Evolutionary conservation across 345 rosid species (phyloP).

Genomic region (Lepidium didymum): DNA sequence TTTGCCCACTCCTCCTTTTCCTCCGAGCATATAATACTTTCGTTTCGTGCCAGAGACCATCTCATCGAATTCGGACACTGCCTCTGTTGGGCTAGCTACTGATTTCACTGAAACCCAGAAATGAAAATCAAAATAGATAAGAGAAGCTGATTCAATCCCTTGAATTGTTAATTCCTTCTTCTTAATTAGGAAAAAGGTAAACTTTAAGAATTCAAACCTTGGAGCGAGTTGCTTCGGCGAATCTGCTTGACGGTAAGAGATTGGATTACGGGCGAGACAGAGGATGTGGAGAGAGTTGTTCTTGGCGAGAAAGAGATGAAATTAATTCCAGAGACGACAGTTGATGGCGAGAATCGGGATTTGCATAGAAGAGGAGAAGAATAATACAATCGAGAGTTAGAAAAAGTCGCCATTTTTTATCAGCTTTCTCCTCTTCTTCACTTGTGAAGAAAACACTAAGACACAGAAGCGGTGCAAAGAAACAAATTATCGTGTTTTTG

Average conservation of each 20-base stretch:
- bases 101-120: slow-evolving; percentile 57
- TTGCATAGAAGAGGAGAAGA: slow-evolving; percentile 29
- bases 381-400: slow-evolving; percentile 27
- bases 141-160: neutral
- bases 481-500: neutral
- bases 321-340: slow-evolving; percentile 17
- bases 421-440: neutral
- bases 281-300: slow-evolving; percentile 2
- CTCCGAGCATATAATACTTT: slow-evolving; percentile 97
- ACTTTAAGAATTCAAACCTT: slow-evolving; percentile 32
- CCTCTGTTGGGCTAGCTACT: slow-evolving; percentile 76
- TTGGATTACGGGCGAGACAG: slow-evolving; percentile 23
- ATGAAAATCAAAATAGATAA: neutral
- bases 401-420: slow-evolving; percentile 39
- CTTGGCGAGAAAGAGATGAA: slow-evolving; percentile 38
- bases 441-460: no score
- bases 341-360: slow-evolving; percentile 12
- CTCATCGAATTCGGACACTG: slow-evolving; percentile 68
- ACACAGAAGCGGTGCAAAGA: neutral
- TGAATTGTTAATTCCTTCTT: neutral
- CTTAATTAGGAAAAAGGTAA: neutral
- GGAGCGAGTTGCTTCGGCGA: slow-evolving; percentile 32
- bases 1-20: slow-evolving; percentile 99
- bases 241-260: slow-evolving; percentile 34
- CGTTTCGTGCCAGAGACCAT: slow-evolving; percentile 76